These are phyloP conservation scores for Ceratobasidium sp. DNA, from an alignment of 1,284 basidiomycete genomes.

Conservation along the genomic window DNA sequence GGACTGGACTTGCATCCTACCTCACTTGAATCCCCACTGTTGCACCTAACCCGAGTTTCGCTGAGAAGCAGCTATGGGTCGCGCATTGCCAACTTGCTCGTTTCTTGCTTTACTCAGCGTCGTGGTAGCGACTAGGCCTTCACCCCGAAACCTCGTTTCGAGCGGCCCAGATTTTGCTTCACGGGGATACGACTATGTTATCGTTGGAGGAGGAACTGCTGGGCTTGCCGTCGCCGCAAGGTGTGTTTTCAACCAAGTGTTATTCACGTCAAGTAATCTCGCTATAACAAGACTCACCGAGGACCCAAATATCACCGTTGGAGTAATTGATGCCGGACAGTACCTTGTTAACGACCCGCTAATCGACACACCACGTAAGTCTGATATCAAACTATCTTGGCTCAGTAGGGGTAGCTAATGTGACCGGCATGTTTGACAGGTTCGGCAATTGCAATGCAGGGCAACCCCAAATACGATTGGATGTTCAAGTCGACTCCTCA, in stretches of 20 bases:
- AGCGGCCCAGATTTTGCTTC: conserved; percentile 7
- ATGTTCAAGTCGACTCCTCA: conserved; percentile 48
- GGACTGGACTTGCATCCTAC: neutral
- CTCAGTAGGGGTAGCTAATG: neutral
- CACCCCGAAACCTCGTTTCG: neutral
- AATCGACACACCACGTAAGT: conserved; percentile 38
- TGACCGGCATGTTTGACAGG: neutral
- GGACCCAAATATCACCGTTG: conserved; percentile 20
- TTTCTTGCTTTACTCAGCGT: neutral
- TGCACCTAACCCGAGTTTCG: neutral
- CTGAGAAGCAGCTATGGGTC: neutral
- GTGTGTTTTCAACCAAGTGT: neutral
- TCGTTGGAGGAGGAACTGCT: conserved; percentile 41
- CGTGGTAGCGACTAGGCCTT: neutral
- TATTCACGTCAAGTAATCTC: neutral
- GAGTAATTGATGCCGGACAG: conserved; percentile 33
- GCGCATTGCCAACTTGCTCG: neutral
- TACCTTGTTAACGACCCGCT: conserved; percentile 28
- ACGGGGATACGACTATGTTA: conserved; percentile 20
- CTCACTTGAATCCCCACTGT: neutral
- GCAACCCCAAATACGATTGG: conserved; percentile 52
- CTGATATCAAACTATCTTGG: neutral
- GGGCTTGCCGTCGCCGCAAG: conserved; percentile 37
- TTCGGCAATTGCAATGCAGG: conserved; percentile 29
- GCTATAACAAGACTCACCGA: conserved; percentile 19